These are phyloP conservation scores for Tricholoma hemisulphureum DNA, from an alignment of 768 basidiomycete species.

Conservation along the genomic window DNA sequence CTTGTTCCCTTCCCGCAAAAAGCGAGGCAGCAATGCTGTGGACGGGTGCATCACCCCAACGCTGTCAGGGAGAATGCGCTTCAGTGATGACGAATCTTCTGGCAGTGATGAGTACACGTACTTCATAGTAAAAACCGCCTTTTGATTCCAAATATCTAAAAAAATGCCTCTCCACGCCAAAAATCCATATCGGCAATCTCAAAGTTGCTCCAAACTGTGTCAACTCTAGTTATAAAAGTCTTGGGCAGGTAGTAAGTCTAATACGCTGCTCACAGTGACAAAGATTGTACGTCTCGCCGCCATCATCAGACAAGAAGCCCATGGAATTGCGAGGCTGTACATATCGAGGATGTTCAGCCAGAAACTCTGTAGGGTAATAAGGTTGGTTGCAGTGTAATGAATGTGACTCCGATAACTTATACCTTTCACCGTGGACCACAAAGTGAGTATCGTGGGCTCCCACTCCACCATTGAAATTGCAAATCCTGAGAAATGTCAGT, in stretches of 20 bases:
- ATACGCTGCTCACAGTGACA: constrained; percentile 56
- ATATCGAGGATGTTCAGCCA: constrained; percentile 57
- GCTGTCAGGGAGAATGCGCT: constrained; percentile 42
- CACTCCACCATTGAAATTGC: constrained; percentile 80
- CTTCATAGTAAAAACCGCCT: constrained; percentile 94
- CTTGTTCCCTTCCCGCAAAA: constrained; percentile 68
- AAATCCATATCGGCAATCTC: constrained; percentile 90
- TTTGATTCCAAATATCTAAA: constrained; percentile 78
- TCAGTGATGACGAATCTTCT: not conserved
- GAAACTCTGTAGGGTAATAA: constrained; percentile 57
- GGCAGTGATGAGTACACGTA: constrained; percentile 26
- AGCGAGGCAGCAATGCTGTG: constrained; percentile 81
- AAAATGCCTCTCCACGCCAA: constrained; percentile 84
- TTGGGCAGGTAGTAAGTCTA: not conserved
- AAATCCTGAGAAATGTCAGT: constrained; percentile 57
- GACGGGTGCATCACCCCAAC: constrained; percentile 78
- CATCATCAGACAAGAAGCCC: constrained; percentile 69
- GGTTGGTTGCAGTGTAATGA: not conserved
- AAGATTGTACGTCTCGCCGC: constrained; percentile 62
- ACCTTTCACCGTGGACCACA: constrained; percentile 78
- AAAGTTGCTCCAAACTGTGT: constrained; percentile 83
- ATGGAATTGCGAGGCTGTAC: constrained; percentile 66
- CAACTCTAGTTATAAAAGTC: not conserved
- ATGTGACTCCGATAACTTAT: constrained; percentile 27
- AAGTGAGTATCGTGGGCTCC: constrained; percentile 72